Evolutionary conservation across 2,329 filamentous ascomycete genomes (phyloP), one percentile per base, ranked within the genome.

Genomic region (Aspergillus cejpii): DNA sequence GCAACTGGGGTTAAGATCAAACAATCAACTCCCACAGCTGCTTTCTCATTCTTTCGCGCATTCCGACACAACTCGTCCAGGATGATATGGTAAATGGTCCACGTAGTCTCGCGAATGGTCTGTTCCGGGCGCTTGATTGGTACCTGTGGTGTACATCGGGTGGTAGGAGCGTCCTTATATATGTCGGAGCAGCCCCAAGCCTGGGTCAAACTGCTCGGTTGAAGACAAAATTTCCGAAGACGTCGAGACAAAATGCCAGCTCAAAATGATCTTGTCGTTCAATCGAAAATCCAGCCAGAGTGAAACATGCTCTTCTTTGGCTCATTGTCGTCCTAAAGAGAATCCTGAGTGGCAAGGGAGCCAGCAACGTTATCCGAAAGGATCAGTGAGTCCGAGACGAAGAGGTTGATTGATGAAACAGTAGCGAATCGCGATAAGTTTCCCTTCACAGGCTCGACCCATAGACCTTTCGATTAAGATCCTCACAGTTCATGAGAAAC

Each of bases 91-190:
- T 51, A 41, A 53, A 56, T 55, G 53, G 51, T 57, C 59, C 60
- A 64, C 60, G 60, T 63, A 63, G 54, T 42, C 46, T 51, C 37
- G 37, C 27, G 21, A 39, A n/a, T 33, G 49, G 41, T 41, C 27
- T 48, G 39, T 39, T 45, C 49, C 39, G 28, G 31, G 39, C 33
- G 34, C 47, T 47, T 51, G 40, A 38, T 45, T 34, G 17, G 11
- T 34, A 15, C 31, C 8, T 20, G 10, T 6, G 17, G 10, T 10
- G 3, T 10, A 19, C 11, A 34, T 10, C 17, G 6, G 2, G 8
- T 34, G 7, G 14, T 19, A 10, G 17, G 11, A 20, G 15, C 15
- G 15, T 15, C 31, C 31, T 19, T 17, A 34, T 17, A 34, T 34
- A 34, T 34, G 17, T 17, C 31, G 17, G 31, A 2, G 31, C 15